phyloP scores from a whole-genome alignment of 805 yeast genomes.

The Millerozyma miso region DNA sequence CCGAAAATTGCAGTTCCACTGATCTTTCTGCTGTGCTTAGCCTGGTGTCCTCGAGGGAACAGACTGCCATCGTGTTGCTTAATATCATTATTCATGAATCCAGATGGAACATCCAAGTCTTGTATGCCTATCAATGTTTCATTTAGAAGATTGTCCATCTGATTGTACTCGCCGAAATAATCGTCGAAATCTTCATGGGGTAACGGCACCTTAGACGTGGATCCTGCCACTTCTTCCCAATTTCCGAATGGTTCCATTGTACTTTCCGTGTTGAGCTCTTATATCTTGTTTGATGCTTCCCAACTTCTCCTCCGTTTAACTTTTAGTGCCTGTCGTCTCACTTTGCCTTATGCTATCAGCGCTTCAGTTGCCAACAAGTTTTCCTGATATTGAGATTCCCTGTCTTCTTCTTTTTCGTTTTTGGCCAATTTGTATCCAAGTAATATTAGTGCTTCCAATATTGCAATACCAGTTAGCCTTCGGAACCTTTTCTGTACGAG shows the following conservation, averaged over 20 bases:
- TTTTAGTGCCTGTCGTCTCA: neutral
- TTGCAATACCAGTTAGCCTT: neutral
- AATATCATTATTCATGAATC: constrained; percentile 24
- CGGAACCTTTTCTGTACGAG: neutral
- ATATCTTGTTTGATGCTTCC: neutral
- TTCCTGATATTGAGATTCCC: too few species aligned
- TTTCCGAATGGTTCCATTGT: constrained; percentile 21
- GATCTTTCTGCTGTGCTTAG: constrained; percentile 52
- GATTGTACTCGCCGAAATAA: constrained; percentile 40
- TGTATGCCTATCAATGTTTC: constrained; percentile 53
- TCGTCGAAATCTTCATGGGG: constrained; percentile 55
- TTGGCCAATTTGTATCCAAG: neutral
- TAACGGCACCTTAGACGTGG: constrained; percentile 37
- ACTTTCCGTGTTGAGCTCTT: neutral
- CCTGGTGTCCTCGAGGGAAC: constrained; percentile 8
- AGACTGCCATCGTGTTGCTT: constrained; percentile 12
- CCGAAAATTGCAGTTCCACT: constrained; percentile 86
- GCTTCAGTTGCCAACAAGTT: too few species aligned
- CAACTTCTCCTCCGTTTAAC: neutral
- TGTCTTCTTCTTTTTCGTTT: neutral
- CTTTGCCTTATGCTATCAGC: too few species aligned
- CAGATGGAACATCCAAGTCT: constrained; percentile 61
- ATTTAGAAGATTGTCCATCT: constrained; percentile 52
- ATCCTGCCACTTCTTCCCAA: constrained; percentile 27
- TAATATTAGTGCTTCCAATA: neutral